Evolutionary conservation across 495 filamentous ascomycete genomes (phyloP).

Genomic region (Xylaria acuta): DNA sequence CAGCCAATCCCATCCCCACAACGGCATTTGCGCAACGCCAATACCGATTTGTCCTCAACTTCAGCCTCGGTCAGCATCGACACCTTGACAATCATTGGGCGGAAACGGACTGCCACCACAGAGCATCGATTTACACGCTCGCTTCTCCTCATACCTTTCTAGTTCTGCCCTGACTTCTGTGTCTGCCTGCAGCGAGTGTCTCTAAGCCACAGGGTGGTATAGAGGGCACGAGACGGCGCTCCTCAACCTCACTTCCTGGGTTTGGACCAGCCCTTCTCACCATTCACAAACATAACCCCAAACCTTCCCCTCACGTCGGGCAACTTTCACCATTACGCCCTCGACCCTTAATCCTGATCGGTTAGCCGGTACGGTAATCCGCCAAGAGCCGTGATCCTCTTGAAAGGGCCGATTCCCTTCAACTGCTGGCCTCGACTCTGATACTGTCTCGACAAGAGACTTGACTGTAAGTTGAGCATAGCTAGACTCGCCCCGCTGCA

Average conservation of each 20-base stretch:
- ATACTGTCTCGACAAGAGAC: neutral
- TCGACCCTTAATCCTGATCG: neutral
- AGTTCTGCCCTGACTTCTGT: neutral
- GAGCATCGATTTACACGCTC: neutral
- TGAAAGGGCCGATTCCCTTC: neutral
- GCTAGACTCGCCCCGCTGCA: neutral
- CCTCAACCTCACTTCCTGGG: neutral
- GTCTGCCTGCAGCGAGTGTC: neutral
- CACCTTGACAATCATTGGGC: neutral
- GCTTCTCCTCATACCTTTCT: neutral
- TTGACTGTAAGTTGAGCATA: conserved; percentile 19
- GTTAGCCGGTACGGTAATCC: neutral
- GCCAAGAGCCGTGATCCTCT: conserved; percentile 1
- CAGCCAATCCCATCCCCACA: conserved; percentile 15
- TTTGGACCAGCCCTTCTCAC: neutral
- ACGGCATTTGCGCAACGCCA: conserved; percentile 16
- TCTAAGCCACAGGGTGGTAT: neutral
- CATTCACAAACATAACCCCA: conserved; percentile 13
- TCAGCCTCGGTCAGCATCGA: conserved; percentile 14
- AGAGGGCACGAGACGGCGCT: neutral
- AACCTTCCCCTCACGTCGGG: conserved; percentile 17
- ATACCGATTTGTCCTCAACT: conserved; percentile 19
- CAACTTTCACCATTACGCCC: conserved; percentile 10
- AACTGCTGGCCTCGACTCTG: neutral
- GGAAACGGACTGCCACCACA: neutral